Evolutionary conservation across 2,329 filamentous ascomycete species (phyloP).

Genomic region (Coniochaeta hoffmannii): DNA sequence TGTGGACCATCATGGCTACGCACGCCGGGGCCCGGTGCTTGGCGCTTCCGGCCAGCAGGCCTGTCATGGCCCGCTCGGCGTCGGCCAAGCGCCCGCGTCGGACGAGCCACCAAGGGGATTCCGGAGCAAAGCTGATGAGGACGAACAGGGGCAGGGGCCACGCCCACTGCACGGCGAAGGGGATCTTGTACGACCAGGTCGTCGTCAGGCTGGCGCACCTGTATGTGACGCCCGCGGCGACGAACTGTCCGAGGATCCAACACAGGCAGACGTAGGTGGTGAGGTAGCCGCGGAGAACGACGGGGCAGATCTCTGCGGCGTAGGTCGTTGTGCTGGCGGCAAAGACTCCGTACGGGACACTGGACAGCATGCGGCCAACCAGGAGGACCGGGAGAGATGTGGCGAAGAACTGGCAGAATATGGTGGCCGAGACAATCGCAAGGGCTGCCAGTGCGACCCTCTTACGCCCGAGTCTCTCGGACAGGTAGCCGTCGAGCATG

Average conservation of each 20-base stretch:
- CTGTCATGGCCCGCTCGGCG: constrained; percentile 21
- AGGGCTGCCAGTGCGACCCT: constrained; percentile 23
- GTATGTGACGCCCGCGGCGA: constrained; percentile 21
- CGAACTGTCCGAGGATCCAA: constrained; percentile 31
- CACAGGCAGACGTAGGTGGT: constrained; percentile 3
- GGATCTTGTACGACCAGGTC: neutral
- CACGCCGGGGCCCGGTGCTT: constrained; percentile 23
- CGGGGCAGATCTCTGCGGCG: neutral
- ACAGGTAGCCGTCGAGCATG: neutral
- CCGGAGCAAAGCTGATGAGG: constrained; percentile 25
- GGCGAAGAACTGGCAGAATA: constrained; percentile 30
- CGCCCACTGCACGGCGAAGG: constrained; percentile 30
- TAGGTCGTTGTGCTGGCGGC: constrained; percentile 25
- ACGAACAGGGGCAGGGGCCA: constrained; percentile 27
- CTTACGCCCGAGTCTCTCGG: constrained; percentile 16
- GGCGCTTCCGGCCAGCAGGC: constrained; percentile 5
- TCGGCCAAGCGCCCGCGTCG: constrained; percentile 20
- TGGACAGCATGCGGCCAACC: constrained; percentile 25
- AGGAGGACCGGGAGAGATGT: constrained; percentile 21
- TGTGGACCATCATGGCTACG: constrained; percentile 31
- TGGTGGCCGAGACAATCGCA: constrained; percentile 21
- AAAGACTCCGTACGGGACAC: constrained; percentile 25
- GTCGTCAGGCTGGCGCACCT: neutral
- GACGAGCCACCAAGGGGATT: constrained; percentile 32
- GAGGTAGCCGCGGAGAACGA: neutral